phyloP scores from a whole-genome alignment of 2,329 filamentous ascomycete species.

The Zymoseptoria ardabiliae region DNA sequence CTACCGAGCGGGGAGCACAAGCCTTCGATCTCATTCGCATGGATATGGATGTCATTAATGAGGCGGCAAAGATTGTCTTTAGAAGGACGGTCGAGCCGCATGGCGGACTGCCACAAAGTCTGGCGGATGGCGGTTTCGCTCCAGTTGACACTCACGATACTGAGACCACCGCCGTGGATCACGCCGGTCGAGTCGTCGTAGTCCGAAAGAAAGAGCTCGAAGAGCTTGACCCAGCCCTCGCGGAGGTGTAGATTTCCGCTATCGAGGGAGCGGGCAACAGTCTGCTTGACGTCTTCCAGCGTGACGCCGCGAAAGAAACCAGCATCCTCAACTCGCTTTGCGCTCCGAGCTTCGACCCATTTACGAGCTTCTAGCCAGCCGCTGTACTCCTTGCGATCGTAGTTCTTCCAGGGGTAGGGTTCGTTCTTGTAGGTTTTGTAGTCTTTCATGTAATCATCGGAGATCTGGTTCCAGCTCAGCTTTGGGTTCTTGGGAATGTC shows the following conservation, averaged over 20 bases:
- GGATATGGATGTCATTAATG: slow-evolving; percentile 16
- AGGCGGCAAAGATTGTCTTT: slow-evolving; percentile 2
- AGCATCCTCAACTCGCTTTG: slow-evolving; percentile 33
- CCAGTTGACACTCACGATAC: slow-evolving; percentile 44
- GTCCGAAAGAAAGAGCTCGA: slow-evolving; percentile 18
- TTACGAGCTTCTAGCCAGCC: slow-evolving; percentile 32
- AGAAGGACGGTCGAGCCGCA: background rate
- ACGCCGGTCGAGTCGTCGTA: background rate
- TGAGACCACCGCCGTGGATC: slow-evolving; percentile 15
- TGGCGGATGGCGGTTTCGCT: slow-evolving; percentile 35
- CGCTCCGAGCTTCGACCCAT: slow-evolving; percentile 35
- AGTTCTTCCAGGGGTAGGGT: slow-evolving; percentile 23
- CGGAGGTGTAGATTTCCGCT: slow-evolving; percentile 31
- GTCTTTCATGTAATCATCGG: slow-evolving; percentile 37
- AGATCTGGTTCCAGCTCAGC: slow-evolving; percentile 31
- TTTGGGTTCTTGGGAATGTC: slow-evolving; percentile 29
- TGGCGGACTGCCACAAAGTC: slow-evolving; percentile 11
- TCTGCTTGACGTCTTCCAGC: slow-evolving; percentile 23
- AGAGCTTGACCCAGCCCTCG: slow-evolving; percentile 30
- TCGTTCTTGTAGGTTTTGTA: slow-evolving; percentile 28
- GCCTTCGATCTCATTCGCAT: slow-evolving; percentile 32
- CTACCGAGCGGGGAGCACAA: slow-evolving; percentile 20
- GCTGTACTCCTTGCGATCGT: slow-evolving; percentile 30
- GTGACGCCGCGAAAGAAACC: slow-evolving; percentile 36
- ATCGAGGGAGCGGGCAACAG: slow-evolving; percentile 25